A percentile compares a stretch with the other conserved stretches of the same genome.
Conservation (phyloP, 202 grass and related monocot genomes). For the Eragrostis tef region DNA sequence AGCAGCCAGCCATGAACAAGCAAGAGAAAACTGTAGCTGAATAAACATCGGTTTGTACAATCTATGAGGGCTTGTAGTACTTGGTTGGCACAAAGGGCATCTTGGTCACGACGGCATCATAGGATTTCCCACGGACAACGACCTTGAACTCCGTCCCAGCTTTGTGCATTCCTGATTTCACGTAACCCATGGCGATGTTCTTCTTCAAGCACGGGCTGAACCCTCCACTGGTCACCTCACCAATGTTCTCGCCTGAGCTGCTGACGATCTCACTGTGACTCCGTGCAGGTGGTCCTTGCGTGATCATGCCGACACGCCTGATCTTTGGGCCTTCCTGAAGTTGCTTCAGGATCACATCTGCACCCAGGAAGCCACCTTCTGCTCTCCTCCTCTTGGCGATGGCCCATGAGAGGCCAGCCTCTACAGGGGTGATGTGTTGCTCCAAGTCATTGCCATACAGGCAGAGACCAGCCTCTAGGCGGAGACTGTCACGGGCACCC, state of each 20-base stretch:
- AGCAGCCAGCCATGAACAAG: conserved; percentile 38
- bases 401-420: conserved; percentile 93
- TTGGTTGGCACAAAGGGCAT: conserved; percentile 97
- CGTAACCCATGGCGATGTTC: conserved; percentile 98
- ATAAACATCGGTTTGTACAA: conserved; percentile 19
- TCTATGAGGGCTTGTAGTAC: conserved; percentile 83
- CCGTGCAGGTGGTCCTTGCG: conserved; percentile 75
- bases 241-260: conserved; percentile 70
- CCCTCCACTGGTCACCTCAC: conserved; percentile 96
- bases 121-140: conserved; percentile 77
- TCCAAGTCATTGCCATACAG: conserved; percentile 97
- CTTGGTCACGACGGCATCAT: conserved; percentile 80
- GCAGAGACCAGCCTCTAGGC: conserved; percentile 89
- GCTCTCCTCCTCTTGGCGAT: conserved; percentile 85
- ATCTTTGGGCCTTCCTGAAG: conserved; percentile 87
- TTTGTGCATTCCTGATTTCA: conserved; percentile 89
- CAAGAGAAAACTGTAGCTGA: conserved; percentile 29
- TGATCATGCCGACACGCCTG: conserved; percentile 78
- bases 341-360: conserved; percentile 89
- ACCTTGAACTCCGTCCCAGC: conserved; percentile 88
- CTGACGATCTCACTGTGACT: conserved; percentile 81
- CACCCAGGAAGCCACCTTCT: conserved; percentile 88
- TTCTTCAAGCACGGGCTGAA: conserved; percentile 98
- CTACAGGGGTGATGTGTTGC: conserved; percentile 86
- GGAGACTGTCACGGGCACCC: conserved; percentile 92